Percentiles rank a stretch among this genome's conserved stretches.
These are phyloP conservation scores for Rhazya stricta DNA, from an alignment of 257 asterid species.

Conservation along the genomic window DNA sequence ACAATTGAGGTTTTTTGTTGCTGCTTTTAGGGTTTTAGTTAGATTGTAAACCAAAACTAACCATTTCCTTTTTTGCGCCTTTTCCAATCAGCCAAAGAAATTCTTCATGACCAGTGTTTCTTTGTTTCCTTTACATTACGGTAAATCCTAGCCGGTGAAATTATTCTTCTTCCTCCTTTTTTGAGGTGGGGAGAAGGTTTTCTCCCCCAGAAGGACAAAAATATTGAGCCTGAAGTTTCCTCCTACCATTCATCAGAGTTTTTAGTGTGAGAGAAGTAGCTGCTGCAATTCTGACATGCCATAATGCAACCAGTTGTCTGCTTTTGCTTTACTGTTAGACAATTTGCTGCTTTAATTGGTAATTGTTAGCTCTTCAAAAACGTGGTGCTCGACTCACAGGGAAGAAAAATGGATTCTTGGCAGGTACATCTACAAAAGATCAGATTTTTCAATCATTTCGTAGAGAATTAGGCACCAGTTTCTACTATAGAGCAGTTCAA, in stretches of 20 bases:
- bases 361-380: neutral
- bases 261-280: neutral
- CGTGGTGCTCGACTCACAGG: neutral
- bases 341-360: neutral
- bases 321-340: neutral
- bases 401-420: slow-evolving; percentile 8
- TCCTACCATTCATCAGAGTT: neutral
- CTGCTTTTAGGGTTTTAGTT: neutral
- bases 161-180: neutral
- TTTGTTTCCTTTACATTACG: neutral
- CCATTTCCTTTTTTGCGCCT: neutral
- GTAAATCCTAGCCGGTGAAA: neutral
- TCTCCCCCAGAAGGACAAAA: neutral
- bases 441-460: slow-evolving; percentile 18
- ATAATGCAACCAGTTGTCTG: neutral
- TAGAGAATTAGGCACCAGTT: slow-evolving; percentile 25
- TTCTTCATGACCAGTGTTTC: neutral
- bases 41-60: neutral
- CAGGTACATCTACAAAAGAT: slow-evolving; percentile 16
- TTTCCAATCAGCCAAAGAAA: neutral
- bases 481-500: slow-evolving; percentile 22
- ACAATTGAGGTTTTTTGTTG: neutral
- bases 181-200: neutral
- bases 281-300: neutral
- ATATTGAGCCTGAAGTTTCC: neutral